Evolutionary conservation across 345 rosid species (phyloP).

Genomic region (Camelina hispida): DNA sequence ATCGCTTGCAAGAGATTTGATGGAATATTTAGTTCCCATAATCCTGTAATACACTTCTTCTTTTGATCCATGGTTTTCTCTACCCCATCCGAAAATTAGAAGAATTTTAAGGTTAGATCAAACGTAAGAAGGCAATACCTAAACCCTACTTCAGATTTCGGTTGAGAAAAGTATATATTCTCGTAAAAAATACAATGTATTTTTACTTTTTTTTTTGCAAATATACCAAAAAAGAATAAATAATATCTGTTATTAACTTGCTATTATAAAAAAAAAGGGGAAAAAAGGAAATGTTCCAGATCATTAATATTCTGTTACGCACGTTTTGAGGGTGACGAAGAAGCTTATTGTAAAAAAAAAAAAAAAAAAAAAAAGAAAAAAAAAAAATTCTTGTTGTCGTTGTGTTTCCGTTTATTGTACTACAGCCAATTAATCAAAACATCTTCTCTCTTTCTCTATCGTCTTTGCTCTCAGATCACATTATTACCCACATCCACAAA

Average conservation of each 20-base stretch:
- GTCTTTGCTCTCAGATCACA: background rate
- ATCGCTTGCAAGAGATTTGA: background rate
- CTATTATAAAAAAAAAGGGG: too few species aligned
- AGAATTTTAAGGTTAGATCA: too few species aligned
- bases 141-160: too few species aligned
- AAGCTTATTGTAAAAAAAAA: constrained; percentile 17
- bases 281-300: constrained; percentile 18
- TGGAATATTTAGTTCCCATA: background rate
- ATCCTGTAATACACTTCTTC: background rate
- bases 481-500: constrained; percentile 8
- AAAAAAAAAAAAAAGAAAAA: background rate
- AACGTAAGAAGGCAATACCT: too few species aligned
- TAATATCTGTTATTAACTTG: background rate
- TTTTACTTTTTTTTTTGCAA: background rate
- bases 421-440: background rate
- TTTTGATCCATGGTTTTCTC: background rate
- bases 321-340: constrained; percentile 43
- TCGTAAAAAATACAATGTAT: too few species aligned
- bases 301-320: constrained; percentile 45
- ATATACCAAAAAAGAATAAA: background rate
- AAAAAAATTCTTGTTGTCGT: constrained; percentile 18
- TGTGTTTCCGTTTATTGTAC: constrained; percentile 16
- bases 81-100: background rate
- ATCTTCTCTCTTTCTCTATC: constrained; percentile 21
- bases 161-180: too few species aligned